Evolutionary conservation across 148 eudicot species (phyloP).

Genomic region (Chenopodium berlandieri): DNA sequence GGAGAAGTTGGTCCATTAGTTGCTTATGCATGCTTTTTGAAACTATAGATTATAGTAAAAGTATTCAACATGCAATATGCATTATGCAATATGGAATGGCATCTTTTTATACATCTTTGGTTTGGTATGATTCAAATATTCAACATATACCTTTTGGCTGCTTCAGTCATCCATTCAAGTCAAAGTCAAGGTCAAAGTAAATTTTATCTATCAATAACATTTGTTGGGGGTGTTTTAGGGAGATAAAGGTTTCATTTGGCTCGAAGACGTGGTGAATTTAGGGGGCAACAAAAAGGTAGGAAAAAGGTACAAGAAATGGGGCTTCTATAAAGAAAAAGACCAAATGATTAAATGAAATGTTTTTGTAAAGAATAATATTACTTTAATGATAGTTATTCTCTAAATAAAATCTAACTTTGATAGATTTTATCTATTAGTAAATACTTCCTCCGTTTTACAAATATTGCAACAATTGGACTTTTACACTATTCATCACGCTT

Average conservation of each 20-base stretch:
- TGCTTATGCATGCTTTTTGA: neutral
- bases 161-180: slow-evolving; percentile 8
- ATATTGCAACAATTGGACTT: too few relatives aligned
- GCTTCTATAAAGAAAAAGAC: neutral
- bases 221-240: neutral
- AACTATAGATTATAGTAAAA: neutral
- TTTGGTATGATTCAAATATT: too few relatives aligned
- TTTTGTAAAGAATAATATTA: neutral
- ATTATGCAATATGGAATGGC: too few relatives aligned
- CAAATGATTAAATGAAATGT: neutral
- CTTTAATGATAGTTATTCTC: neutral
- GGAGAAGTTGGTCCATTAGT: neutral
- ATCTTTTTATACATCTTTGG: neutral
- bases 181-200: slow-evolving; percentile 7
- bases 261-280: slow-evolving; percentile 1
- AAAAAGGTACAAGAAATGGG: neutral
- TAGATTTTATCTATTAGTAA: neutral
- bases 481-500: too few relatives aligned
- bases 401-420: neutral
- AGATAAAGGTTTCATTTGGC: slow-evolving; percentile 14
- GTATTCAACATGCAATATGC: too few relatives aligned
- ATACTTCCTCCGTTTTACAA: too few relatives aligned
- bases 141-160: neutral
- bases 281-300: neutral
- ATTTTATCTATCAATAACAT: neutral